phyloP scores from a whole-genome alignment of 2,329 filamentous ascomycete genomes.

The Acephala macrosclerotiorum region DNA sequence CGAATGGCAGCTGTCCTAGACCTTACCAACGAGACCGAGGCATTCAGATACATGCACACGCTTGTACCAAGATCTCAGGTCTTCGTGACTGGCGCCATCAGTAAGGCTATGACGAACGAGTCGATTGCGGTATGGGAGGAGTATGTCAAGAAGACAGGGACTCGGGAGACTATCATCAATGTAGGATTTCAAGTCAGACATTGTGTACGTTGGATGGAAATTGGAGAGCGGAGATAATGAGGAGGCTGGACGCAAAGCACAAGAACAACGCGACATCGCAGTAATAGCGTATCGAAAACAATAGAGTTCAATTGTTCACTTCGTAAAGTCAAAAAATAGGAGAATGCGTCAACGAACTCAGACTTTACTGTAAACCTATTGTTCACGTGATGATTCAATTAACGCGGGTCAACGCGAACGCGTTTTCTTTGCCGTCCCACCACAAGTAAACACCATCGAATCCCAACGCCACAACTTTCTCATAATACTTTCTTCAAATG shows the following conservation, averaged over 20 bases:
- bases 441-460: slow-evolving; percentile 10
- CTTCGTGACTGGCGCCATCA: slow-evolving; percentile 16
- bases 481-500: neutral
- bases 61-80: slow-evolving; percentile 20
- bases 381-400: slow-evolving; percentile 11
- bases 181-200: slow-evolving; percentile 8
- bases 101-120: slow-evolving; percentile 15
- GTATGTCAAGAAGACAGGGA: neutral
- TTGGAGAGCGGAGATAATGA: slow-evolving; percentile 16
- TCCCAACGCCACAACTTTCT: neutral
- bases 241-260: slow-evolving; percentile 15
- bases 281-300: neutral
- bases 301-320: neutral
- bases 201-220: neutral
- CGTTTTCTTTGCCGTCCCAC: slow-evolving; percentile 12
- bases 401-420: slow-evolving; percentile 18
- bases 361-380: no score
- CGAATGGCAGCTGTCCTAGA: slow-evolving; percentile 18
- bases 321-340: neutral
- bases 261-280: neutral
- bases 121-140: slow-evolving; percentile 12
- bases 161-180: slow-evolving; percentile 15
- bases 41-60: slow-evolving; percentile 15
- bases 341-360: neutral
- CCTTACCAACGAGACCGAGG: slow-evolving; percentile 1